Conservation (phyloP, 1,284 basidiomycete genomes). For the Sanghuangporus baumii region DNA sequence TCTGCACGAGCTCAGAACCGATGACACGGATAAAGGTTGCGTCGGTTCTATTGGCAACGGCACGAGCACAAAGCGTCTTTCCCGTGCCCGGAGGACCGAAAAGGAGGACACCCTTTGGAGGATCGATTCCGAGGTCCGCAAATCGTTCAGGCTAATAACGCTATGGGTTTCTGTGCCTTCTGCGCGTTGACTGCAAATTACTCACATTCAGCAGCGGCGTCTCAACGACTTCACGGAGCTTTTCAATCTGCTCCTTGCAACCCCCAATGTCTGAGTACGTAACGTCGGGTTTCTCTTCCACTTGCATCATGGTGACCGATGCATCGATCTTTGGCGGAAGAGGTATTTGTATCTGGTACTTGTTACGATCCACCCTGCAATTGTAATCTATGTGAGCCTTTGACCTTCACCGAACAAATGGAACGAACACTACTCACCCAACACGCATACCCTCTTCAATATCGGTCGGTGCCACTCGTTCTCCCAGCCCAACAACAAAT, state of each 20-base stretch:
- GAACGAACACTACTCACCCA: constrained; percentile 54
- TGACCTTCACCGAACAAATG: constrained; percentile 18
- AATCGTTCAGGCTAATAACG: constrained; percentile 85
- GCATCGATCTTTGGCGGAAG: constrained; percentile 99
- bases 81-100: constrained; percentile 98
- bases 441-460: constrained; percentile 99
- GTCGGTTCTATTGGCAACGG: constrained; percentile 98
- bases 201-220: constrained; percentile 89
- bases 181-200: constrained; percentile 19
- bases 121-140: constrained; percentile 97
- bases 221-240: constrained; percentile 97
- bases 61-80: constrained; percentile 97
- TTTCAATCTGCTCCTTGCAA: constrained; percentile 99
- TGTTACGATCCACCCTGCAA: constrained; percentile 80
- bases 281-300: constrained; percentile 98
- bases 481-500: constrained; percentile 96
- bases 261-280: constrained; percentile 98
- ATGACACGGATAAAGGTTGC: constrained; percentile 99
- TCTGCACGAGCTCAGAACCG: constrained; percentile 96
- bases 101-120: constrained; percentile 95
- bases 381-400: constrained; percentile 2
- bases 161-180: constrained; percentile 18
- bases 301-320: constrained; percentile 99
- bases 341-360: constrained; percentile 99
- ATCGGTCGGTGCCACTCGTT: constrained; percentile 95